Conservation (phyloP, 108 stramenopile genomes). For the Parietichytrium sp. region DNA sequence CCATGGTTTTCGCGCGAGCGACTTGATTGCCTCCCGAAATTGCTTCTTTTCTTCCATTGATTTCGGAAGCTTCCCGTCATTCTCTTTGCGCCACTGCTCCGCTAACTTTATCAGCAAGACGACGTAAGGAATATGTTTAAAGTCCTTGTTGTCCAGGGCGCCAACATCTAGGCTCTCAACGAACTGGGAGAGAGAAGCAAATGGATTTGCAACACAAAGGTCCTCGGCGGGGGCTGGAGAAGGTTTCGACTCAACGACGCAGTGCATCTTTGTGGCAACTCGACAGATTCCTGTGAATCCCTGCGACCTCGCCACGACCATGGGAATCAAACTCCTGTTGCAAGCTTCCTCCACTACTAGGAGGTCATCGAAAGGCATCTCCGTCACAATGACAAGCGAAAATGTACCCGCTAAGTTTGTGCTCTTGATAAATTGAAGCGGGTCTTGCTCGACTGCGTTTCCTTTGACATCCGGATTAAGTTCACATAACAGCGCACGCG, state of each 20-base stretch:
- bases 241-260: slow-evolving; percentile 68
- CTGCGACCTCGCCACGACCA: slow-evolving; percentile 75
- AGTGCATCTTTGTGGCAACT: slow-evolving; percentile 63
- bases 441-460: background rate
- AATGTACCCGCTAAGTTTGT: background rate
- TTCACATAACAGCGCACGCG: slow-evolving; percentile 25
- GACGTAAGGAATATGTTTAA: slow-evolving; percentile 77
- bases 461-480: slow-evolving; percentile 46
- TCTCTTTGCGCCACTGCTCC: slow-evolving; percentile 56
- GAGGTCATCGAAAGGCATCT: slow-evolving; percentile 69
- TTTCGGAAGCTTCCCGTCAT: slow-evolving; percentile 53
- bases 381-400: slow-evolving; percentile 78
- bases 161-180: slow-evolving; percentile 54
- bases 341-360: slow-evolving; percentile 65
- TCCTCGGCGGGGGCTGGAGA: slow-evolving; percentile 67
- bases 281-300: slow-evolving; percentile 84
- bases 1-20: slow-evolving; percentile 61
- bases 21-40: slow-evolving; percentile 64
- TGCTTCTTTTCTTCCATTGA: slow-evolving; percentile 76
- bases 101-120: slow-evolving; percentile 67
- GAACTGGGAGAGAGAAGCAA: slow-evolving; percentile 48
- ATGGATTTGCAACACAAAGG: slow-evolving; percentile 64
- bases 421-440: background rate
- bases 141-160: slow-evolving; percentile 48
- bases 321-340: slow-evolving; percentile 58